A percentile compares a stretch with the other conserved stretches of the same genome.
Evolutionary conservation across 352 stramenopile genomes (phyloP).

Genomic region (Plasmopara halstedii): DNA sequence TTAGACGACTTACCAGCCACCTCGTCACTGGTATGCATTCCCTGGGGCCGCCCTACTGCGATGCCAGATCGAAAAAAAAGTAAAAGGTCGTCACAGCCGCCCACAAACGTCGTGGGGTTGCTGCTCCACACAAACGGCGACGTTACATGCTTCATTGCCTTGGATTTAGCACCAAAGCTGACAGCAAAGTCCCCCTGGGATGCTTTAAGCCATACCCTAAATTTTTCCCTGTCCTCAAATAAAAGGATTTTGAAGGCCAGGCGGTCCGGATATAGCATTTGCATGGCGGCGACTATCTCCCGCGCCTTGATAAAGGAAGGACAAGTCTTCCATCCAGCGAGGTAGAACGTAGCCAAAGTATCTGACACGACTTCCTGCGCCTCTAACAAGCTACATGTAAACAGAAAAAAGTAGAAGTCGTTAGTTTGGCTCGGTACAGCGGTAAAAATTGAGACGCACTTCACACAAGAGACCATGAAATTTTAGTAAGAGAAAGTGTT

Average conservation of each 20-base stretch:
- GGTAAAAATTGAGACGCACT: constrained; percentile 26
- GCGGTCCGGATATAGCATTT: constrained; percentile 48
- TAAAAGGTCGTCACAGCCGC: constrained; percentile 61
- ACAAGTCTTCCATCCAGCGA: constrained; percentile 69
- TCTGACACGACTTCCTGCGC: constrained; percentile 19
- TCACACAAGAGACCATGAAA: constrained; percentile 39
- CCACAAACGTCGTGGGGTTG: constrained; percentile 48
- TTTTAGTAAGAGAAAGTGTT: too few species aligned
- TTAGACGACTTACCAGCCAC: not conserved
- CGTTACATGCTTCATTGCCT: constrained; percentile 43
- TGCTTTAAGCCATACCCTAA: constrained; percentile 42
- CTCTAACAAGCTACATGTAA: constrained; percentile 28
- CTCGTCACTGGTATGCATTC: not conserved
- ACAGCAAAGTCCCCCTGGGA: constrained; percentile 28
- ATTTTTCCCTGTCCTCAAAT: constrained; percentile 53
- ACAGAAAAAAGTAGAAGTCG: not conserved
- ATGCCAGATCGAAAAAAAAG: constrained; percentile 48
- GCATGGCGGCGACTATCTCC: constrained; percentile 57
- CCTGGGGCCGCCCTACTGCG: constrained; percentile 12
- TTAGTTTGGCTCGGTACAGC: not conserved
- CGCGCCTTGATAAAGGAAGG: constrained; percentile 48
- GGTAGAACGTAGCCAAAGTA: constrained; percentile 38
- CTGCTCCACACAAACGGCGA: constrained; percentile 72
- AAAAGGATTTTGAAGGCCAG: constrained; percentile 36
- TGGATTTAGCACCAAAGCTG: constrained; percentile 33